Base-by-base conservation (phyloP, 495 filamentous ascomycete genomes). In the Penicillium diatomitis region DNA sequence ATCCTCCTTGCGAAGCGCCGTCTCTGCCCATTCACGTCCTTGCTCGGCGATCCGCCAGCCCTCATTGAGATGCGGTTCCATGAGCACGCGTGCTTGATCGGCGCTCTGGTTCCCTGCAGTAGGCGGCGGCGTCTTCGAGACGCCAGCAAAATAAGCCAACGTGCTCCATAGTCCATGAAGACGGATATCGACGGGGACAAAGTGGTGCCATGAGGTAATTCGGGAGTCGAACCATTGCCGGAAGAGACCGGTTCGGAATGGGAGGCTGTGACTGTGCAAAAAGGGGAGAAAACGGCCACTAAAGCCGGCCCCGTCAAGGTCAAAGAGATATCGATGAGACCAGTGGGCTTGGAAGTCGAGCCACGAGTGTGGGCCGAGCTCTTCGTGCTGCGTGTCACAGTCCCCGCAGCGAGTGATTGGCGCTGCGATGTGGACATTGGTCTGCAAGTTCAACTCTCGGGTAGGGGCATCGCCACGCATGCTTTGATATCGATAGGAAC, bases 201-300 rank as follows among this genome's bases (percentile, higher is more conserved):
- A 92, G 62, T 92, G 86, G 20, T 78, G 65, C 86, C 86, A 92
- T 5, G 87, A 76, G 46, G 73, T 70, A 10, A 92, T 57, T 0
- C 87, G 76, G 27, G 79, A 76, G 45, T 84, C 82, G 59, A 79
- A 88, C 87, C 87, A 92, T 52, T 87, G 78, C 4, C 79, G 71
- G 62, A 90, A 89, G 3, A 90, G 67, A 0, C 80, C 73, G 0
- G 72, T 68, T 33, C 80, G 73, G 53, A 92, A 79, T 0, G 84
- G 83, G 2, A 88, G 65, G 39, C 73, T 79, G 50, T 64, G 64
- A n/a, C 79, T 82, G 44, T 74, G 73, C 27, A 84, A 66, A 53
- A 90, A 79, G 2, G 77, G 76, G 2, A 78, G 56, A 57, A 88
- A 80, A 38, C 86, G 71, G 32, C 81, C 77, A 12, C 64, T 75